Evolutionary conservation across 768 basidiomycete genomes (phyloP), one percentile per base, ranked within the genome.

Genomic region (Mycena capillaripes): DNA sequence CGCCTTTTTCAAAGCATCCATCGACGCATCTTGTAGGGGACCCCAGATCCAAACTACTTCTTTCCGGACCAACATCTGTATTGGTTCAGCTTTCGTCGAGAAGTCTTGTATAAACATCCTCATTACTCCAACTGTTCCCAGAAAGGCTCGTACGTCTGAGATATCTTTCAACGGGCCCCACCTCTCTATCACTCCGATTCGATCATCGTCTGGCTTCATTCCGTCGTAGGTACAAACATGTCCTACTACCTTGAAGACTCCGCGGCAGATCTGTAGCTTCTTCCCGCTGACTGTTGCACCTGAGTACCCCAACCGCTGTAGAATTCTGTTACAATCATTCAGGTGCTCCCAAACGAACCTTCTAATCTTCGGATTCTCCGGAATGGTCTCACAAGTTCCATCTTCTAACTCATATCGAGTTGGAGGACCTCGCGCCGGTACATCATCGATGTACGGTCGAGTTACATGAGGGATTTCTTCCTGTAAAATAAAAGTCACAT

Each of bases 401-500:
- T 53, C 27, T 9, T 25, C 27, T 29, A 53, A 30, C 27, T 53
- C 52, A 14, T 53, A 53, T 29, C 52, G 7, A 14, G 40, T 44
- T 2, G 56, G 8, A 4, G 56, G 56, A 6, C 56, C 44, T 5
- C 42, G 3, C 5, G 17, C 10, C 6, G 72, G 63, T 10, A 74
- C 40, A 68, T 66, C 62, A 53, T 70, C 69, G 23, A 70, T 74
- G 50, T 71, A 72, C 23, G 66, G 65, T 21, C 65, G 58, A 16
- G 66, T 58, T 8, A 68, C n/a, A 19, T 71, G 21, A 0, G 70
- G 66, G 36, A 71, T 61, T 29, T 61, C 60, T 29, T 61, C n/a
- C n/a, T n/a, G n/a, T n/a, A n/a, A n/a, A n/a, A n/a, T n/a, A n/a
- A n/a, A n/a, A n/a, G n/a, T n/a, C 60, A 5, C 60, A 44, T 61